Percentiles rank a stretch among this genome's conserved stretches.
These are phyloP conservation scores for Abrus precatorius DNA, from an alignment of 306 rosid species.

Conservation along the genomic window DNA sequence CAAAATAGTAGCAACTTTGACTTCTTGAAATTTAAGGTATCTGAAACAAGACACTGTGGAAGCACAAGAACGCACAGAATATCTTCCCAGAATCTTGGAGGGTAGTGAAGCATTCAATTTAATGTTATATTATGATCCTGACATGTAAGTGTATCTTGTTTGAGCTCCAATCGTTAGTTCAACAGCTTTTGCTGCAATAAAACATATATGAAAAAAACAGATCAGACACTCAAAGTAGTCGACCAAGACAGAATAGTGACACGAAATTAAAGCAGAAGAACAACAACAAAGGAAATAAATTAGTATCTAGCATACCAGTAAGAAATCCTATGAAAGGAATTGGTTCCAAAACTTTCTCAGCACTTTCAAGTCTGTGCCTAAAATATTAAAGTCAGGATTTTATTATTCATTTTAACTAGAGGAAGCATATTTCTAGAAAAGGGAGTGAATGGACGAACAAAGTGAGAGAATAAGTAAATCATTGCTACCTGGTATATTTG, in stretches of 20 bases:
- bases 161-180: constrained; percentile 91
- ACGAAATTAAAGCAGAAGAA: constrained; percentile 23
- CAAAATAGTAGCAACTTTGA: constrained; percentile 13
- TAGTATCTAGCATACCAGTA: constrained; percentile 61
- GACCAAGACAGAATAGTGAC: constrained; percentile 22
- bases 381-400: constrained; percentile 4
- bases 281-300: constrained; percentile 28
- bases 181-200: constrained; percentile 75
- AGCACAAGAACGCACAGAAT: constrained; percentile 8
- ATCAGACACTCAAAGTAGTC: constrained; percentile 1
- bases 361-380: constrained; percentile 80
- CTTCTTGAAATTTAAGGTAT: constrained; percentile 26
- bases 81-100: constrained; percentile 34
- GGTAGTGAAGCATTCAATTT: constrained; percentile 33
- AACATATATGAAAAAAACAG: neutral
- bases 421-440: neutral
- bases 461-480: constrained; percentile 24
- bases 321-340: constrained; percentile 86
- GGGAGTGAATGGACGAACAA: neutral
- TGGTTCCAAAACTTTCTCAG: constrained; percentile 74
- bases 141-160: constrained; percentile 88
- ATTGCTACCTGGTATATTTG: constrained; percentile 77
- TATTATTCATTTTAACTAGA: constrained; percentile 14
- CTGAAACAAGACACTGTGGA: constrained; percentile 26
- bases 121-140: constrained; percentile 69